These are phyloP conservation scores for Biscutella laevigata DNA, from an alignment of 441 rosid species.

Conservation along the genomic window DNA sequence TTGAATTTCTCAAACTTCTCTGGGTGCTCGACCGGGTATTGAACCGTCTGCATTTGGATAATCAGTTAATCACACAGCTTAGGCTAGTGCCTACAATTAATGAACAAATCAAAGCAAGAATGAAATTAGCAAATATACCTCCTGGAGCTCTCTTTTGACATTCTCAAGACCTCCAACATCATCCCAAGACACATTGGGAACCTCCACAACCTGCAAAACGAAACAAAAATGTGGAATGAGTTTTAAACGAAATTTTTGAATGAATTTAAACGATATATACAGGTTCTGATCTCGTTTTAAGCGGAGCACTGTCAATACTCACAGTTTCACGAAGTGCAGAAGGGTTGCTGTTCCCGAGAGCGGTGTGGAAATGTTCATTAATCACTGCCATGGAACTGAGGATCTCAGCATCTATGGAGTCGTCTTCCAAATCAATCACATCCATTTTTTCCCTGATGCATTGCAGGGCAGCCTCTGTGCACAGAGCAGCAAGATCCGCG, in stretches of 20 bases:
- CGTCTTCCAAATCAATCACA: constrained; percentile 48
- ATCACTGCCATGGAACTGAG: constrained; percentile 51
- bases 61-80: background rate
- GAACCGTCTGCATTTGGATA: constrained; percentile 37
- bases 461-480: constrained; percentile 52
- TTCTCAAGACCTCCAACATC: constrained; percentile 57
- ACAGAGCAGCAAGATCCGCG: constrained; percentile 52
- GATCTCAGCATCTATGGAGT: constrained; percentile 55
- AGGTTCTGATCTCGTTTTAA: background rate
- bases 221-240: background rate
- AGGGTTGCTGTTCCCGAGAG: constrained; percentile 46
- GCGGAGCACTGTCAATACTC: constrained; percentile 9
- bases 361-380: constrained; percentile 52
- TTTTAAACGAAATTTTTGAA: background rate
- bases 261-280: too few relatives aligned
- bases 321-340: constrained; percentile 56
- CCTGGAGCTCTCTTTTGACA: constrained; percentile 54
- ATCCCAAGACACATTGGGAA: constrained; percentile 50
- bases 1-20: constrained; percentile 55
- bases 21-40: constrained; percentile 58
- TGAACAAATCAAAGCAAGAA: background rate
- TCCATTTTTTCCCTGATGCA: constrained; percentile 57
- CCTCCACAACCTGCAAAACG: constrained; percentile 43
- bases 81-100: constrained; percentile 7
- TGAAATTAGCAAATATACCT: constrained; percentile 26